phyloP scores from a whole-genome alignment of 179 eudicot species.

The Heliamphora pulchella region DNA sequence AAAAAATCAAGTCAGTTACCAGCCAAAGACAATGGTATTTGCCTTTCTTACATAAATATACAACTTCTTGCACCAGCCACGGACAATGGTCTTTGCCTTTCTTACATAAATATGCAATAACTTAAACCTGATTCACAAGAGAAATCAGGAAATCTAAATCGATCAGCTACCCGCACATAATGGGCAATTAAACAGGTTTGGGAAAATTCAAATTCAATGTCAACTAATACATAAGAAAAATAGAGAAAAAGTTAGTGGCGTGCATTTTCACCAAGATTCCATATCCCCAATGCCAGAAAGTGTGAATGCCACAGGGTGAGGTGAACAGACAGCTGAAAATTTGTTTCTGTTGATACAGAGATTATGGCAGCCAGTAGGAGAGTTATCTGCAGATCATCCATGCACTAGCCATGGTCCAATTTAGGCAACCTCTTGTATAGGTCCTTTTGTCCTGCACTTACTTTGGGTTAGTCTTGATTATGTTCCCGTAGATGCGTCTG shows the following conservation, averaged over 20 bases:
- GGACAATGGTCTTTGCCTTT: not conserved
- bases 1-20: not conserved
- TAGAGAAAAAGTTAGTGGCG: not conserved
- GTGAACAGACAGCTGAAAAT: not conserved
- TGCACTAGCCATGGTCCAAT: not conserved
- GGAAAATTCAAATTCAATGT: not conserved
- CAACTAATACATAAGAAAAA: slow-evolving; percentile 6
- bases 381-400: not conserved
- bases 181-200: not conserved
- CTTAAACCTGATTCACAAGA: slow-evolving; percentile 4
- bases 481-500: not conserved
- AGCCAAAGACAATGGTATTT: not conserved
- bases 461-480: not conserved
- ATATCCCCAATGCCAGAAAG: not conserved
- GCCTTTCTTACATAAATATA: not conserved
- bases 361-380: not conserved
- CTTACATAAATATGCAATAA: not conserved
- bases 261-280: not conserved
- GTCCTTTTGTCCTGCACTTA: not conserved
- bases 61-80: not conserved
- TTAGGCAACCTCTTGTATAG: not conserved
- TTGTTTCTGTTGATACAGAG: not conserved
- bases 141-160: not conserved
- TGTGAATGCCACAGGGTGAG: not conserved
- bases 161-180: slow-evolving; percentile 4